A percentile compares a stretch with the other conserved stretches of the same genome.
Evolutionary conservation across 2,329 filamentous ascomycete genomes (phyloP).

Genomic region (Chaetomiaceae sp.): DNA sequence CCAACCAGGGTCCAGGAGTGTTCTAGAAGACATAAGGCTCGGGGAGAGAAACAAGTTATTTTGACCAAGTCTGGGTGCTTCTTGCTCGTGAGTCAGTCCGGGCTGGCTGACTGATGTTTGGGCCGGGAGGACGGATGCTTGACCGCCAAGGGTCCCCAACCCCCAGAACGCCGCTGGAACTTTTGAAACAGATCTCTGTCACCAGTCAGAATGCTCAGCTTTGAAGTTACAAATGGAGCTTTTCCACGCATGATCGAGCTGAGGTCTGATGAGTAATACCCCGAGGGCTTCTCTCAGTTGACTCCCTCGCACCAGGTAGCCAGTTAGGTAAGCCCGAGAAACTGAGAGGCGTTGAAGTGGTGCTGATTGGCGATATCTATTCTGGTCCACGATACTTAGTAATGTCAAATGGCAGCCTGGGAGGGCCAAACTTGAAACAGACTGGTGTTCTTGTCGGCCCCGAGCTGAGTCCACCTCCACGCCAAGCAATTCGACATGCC

Average conservation of each 20-base stretch:
- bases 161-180: not conserved
- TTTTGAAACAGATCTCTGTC: not conserved
- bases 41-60: too few relatives aligned
- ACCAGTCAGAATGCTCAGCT: not conserved
- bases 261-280: slow-evolving; percentile 5
- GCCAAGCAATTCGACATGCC: not conserved
- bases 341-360: not conserved
- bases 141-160: too few relatives aligned
- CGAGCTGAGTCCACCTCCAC: not conserved
- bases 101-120: too few relatives aligned
- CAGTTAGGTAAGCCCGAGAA: not conserved
- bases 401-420: not conserved
- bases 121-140: too few relatives aligned
- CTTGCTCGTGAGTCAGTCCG: too few relatives aligned
- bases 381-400: too few relatives aligned
- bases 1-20: too few relatives aligned
- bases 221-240: not conserved
- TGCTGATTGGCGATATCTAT: not conserved
- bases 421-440: too few relatives aligned
- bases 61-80: too few relatives aligned
- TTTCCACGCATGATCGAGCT: too few relatives aligned
- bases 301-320: too few relatives aligned
- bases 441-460: not conserved
- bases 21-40: too few relatives aligned
- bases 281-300: not conserved